Conservation (phyloP, 148 eudicot genomes). For the Rhododendron vialii region DNA sequence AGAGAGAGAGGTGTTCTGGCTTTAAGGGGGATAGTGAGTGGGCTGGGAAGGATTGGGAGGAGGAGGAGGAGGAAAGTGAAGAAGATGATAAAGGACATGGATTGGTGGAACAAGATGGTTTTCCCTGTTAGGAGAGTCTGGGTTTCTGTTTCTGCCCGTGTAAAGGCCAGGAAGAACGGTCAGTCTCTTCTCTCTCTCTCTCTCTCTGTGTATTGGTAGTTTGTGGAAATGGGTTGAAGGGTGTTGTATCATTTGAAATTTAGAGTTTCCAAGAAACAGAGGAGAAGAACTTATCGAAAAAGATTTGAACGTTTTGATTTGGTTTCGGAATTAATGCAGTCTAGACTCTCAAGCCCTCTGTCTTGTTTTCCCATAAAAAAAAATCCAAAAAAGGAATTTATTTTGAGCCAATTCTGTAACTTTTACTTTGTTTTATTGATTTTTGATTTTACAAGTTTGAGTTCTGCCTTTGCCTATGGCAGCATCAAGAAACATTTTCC, state of each 20-base stretch:
- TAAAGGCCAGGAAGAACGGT: conserved; percentile 31
- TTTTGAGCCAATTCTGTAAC: not conserved
- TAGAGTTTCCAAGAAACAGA: not conserved
- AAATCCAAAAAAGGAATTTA: not conserved
- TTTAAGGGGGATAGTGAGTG: conserved; percentile 19
- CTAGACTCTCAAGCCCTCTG: not conserved
- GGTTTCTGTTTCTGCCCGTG: conserved; percentile 24
- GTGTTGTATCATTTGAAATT: not conserved
- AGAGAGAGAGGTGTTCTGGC: conserved; percentile 23
- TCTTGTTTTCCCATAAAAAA: not conserved
- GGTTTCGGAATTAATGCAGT: not conserved
- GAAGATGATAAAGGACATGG: conserved; percentile 26
- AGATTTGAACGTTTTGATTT: not conserved
- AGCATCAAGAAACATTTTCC: not conserved
- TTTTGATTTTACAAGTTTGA: not conserved
- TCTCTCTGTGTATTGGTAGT: not conserved
- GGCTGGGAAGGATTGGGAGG: conserved; percentile 17
- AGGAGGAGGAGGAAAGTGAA: conserved; percentile 26
- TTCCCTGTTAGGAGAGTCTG: conserved; percentile 31
- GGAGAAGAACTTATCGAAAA: not conserved
- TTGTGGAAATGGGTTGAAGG: not conserved
- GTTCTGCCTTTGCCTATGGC: not conserved
- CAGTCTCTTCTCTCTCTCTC: conserved; percentile 13
- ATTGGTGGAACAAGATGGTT: conserved; percentile 33
- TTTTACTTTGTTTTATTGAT: not conserved